Percentiles rank a stretch among this genome's conserved stretches.
phyloP scores from a whole-genome alignment of 495 filamentous ascomycete species.

The Xeromyces bisporus region DNA sequence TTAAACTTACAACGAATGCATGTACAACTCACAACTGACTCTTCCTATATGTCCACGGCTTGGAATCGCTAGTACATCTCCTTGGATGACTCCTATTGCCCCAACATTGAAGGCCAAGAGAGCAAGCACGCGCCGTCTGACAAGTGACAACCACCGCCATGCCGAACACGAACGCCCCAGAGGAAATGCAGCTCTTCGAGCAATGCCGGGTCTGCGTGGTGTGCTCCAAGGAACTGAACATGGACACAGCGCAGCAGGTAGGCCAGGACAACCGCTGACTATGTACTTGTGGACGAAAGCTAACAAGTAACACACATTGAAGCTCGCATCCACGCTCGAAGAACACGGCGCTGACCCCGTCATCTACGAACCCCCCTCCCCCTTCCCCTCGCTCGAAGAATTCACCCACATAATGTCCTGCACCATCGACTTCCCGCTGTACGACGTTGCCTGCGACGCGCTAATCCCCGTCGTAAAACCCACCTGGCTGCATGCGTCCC shows the following conservation, averaged over 20 bases:
- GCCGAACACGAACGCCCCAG: slow-evolving; percentile 13
- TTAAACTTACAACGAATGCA: too few species aligned
- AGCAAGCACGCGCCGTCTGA: too few species aligned
- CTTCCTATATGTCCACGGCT: too few species aligned
- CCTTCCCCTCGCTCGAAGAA: slow-evolving; percentile 35
- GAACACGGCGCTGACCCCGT: slow-evolving; percentile 37
- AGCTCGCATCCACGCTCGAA: slow-evolving; percentile 24
- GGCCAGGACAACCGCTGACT: too few species aligned
- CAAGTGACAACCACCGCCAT: slow-evolving; percentile 9
- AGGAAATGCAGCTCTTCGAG: slow-evolving; percentile 22
- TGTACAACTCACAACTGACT: too few species aligned
- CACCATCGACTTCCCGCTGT: slow-evolving; percentile 78
- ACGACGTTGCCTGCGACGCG: slow-evolving; percentile 45
- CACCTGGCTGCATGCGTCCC: slow-evolving; percentile 55
- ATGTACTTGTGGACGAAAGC: too few species aligned
- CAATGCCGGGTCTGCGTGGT: slow-evolving; percentile 27
- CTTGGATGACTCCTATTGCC: too few species aligned
- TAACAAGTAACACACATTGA: too few species aligned
- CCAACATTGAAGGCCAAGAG: too few species aligned
- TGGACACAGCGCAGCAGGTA: slow-evolving; percentile 28
- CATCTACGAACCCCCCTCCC: slow-evolving; percentile 25
- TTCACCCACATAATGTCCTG: slow-evolving; percentile 72
- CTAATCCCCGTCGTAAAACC: slow-evolving; percentile 77
- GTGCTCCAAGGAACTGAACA: slow-evolving; percentile 30
- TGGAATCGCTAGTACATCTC: too few species aligned